Evolutionary conservation across 148 eudicot genomes (phyloP), one percentile per base, ranked within the genome.

Genomic region (Limonium bicolor): DNA sequence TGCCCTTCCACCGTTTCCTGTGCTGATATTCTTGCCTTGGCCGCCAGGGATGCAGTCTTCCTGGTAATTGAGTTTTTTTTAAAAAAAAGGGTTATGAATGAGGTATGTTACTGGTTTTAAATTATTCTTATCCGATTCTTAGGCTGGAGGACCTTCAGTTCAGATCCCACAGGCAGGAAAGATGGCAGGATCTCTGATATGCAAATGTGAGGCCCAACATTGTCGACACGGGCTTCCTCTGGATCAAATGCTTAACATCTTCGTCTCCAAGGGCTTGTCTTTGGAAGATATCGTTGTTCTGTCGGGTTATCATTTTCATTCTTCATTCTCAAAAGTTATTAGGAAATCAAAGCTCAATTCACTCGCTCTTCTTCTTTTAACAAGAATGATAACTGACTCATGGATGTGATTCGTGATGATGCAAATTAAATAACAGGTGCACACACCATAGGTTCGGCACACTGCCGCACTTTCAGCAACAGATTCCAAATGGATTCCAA

Each of bases 1-100:
- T 75, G 81, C 29, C 81, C 76, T 20, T 48, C 46, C 32, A 32
- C 40, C 30, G 81, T 74, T 40, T 74, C 81, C n/a, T 66, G 80
- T 54, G 32, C 80, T 28, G 80, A 74, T 39, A 69, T 74, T 30
- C 70, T 74, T 23, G 54, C 73, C 21, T 56, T 67, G 36, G 76
- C 76, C 25, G 39, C 70, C 5, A 72, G 81, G 5, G 70, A 70
- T 41, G 67, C 67, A 1, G 61, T 74, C 39, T 30, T 41, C 24
- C 60, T 63, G 76, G 58, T 70, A 74, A 27, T 18, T n/a, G n/a
- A n/a, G n/a, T n/a, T n/a, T n/a, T 2, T 38, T 24, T 18, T 40
- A 5, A 13, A 5, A 12, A 26, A 1, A 1, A 9, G 0, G 6
- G 16, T 22, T 35, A 1, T 1, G 1, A 2, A n/a, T n/a, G n/a